Percentiles rank a stretch among this genome's conserved stretches.
Conservation (phyloP, 2,329 filamentous ascomycete species). For the Harringtonia lauricola region DNA sequence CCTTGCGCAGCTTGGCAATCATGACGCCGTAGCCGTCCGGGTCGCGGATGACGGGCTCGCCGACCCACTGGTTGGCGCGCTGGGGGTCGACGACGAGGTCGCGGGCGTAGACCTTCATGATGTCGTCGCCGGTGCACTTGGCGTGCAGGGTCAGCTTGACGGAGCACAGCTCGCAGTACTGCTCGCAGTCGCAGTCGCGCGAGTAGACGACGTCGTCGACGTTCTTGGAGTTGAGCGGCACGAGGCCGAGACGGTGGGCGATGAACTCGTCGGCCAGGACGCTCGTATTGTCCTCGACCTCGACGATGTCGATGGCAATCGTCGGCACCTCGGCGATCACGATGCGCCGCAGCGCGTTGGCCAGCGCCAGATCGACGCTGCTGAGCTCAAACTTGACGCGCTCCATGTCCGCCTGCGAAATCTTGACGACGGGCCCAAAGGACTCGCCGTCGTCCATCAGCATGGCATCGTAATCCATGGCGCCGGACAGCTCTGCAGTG, state of each 20-base stretch:
- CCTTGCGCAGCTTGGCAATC: constrained; percentile 81
- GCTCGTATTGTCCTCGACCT: constrained; percentile 88
- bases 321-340: constrained; percentile 93
- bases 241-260: constrained; percentile 79
- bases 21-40: constrained; percentile 70
- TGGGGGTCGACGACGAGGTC: constrained; percentile 67
- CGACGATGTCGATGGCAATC: constrained; percentile 87
- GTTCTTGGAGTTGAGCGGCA: constrained; percentile 77
- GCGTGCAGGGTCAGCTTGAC: constrained; percentile 78
- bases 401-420: constrained; percentile 63
- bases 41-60: constrained; percentile 75
- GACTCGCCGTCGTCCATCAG: constrained; percentile 44
- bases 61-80: constrained; percentile 63
- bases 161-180: constrained; percentile 86
- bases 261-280: constrained; percentile 95
- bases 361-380: constrained; percentile 81
- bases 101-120: constrained; percentile 89
- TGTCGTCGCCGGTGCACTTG: constrained; percentile 72
- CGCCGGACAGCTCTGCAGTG: neutral
- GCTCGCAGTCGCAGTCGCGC: constrained; percentile 92
- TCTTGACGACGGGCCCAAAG: constrained; percentile 46
- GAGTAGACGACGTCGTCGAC: constrained; percentile 76
- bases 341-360: constrained; percentile 82
- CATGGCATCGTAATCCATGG: constrained; percentile 52
- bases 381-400: constrained; percentile 87